These are phyloP conservation scores for Microdochium bolleyi DNA, from an alignment of 2,329 filamentous ascomycete genomes.

Conservation along the genomic window DNA sequence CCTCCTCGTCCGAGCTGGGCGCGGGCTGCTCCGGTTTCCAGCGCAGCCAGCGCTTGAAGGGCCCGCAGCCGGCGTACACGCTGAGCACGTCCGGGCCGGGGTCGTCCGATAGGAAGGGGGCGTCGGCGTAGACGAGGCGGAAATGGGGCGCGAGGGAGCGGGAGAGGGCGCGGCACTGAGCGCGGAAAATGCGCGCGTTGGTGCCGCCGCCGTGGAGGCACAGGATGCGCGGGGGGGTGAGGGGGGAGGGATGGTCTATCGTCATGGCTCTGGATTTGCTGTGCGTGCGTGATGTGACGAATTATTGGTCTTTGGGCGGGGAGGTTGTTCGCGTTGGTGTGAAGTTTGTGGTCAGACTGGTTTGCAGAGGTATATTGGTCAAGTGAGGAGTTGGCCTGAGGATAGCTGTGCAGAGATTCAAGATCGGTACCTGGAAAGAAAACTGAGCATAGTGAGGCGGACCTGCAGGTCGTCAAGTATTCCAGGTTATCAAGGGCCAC, in stretches of 20 bases:
- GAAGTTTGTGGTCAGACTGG: too few species aligned
- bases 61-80: constrained; percentile 58
- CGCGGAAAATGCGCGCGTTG: constrained; percentile 60
- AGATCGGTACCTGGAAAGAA: too few species aligned
- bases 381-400: too few species aligned
- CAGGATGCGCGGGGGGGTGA: constrained; percentile 38
- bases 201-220: constrained; percentile 77
- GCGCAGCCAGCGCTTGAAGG: constrained; percentile 56
- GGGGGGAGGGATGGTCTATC: background rate
- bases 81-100: constrained; percentile 54
- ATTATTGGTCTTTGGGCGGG: too few species aligned
- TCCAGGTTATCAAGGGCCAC: too few species aligned
- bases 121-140: constrained; percentile 66
- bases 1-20: constrained; percentile 36
- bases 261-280: too few species aligned
- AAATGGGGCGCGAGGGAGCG: constrained; percentile 45
- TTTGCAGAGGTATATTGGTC: too few species aligned
- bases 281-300: too few species aligned
- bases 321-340: too few species aligned
- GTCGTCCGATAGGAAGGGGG: constrained; percentile 53
- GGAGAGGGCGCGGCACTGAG: constrained; percentile 53
- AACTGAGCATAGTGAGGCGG: too few species aligned
- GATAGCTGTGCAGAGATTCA: too few species aligned
- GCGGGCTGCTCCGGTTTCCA: constrained; percentile 52
- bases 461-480: too few species aligned